Conservation (phyloP, 805 yeast genomes). For the Ogataea polymorpha region DNA sequence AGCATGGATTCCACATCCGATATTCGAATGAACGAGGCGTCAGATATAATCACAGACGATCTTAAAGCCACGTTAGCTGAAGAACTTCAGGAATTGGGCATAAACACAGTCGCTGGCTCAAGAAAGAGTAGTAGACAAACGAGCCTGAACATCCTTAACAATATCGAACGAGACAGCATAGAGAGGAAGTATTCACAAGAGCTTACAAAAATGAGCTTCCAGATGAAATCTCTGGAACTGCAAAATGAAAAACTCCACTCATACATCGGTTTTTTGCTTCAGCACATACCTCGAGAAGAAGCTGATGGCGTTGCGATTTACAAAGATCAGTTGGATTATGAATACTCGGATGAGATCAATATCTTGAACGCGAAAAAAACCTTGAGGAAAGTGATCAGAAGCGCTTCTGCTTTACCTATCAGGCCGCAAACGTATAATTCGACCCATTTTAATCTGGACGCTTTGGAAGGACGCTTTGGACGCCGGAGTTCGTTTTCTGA, state of each 20-base stretch:
- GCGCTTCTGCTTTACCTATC: conserved; percentile 34
- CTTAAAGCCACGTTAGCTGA: conserved; percentile 18
- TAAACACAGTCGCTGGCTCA: conserved; percentile 4
- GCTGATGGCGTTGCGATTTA: conserved; percentile 25
- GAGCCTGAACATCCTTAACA: conserved; percentile 25
- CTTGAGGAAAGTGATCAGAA: conserved; percentile 33
- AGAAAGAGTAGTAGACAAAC: conserved; percentile 22
- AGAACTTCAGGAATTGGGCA: conserved; percentile 17
- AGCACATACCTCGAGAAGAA: conserved; percentile 32
- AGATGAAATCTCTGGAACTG: conserved; percentile 48
- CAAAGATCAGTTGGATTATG: conserved; percentile 29
- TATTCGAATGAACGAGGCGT: background rate
- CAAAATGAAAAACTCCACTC: conserved; percentile 57
- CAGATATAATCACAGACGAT: conserved; percentile 5
- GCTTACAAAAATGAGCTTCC: conserved; percentile 49
- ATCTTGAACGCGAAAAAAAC: conserved; percentile 46
- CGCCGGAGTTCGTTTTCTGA: conserved; percentile 16
- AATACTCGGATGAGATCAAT: conserved; percentile 53
- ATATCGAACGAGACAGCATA: conserved; percentile 24
- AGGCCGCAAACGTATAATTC: conserved; percentile 18
- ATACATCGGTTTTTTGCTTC: conserved; percentile 55
- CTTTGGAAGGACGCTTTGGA: conserved; percentile 1
- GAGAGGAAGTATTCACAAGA: conserved; percentile 39
- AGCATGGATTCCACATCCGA: conserved; percentile 10
- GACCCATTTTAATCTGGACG: conserved; percentile 4